These are phyloP conservation scores for Panicum virgatum DNA, from an alignment of 202 grass and related monocot genomes.

Conservation along the genomic window DNA sequence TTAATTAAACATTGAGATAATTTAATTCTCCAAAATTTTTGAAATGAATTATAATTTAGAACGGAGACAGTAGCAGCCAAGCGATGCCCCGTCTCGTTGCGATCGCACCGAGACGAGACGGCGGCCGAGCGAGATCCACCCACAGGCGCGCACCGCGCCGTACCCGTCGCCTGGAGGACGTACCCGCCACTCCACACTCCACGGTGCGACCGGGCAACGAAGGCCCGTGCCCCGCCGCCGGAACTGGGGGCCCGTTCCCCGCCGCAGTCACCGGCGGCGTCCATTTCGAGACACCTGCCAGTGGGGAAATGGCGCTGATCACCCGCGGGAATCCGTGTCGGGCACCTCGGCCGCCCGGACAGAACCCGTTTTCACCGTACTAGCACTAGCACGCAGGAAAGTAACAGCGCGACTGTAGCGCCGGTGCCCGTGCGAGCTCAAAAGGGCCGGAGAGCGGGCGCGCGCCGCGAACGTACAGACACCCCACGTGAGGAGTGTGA, in stretches of 20 bases:
- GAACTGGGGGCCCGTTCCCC: background rate
- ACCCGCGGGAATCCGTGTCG: background rate
- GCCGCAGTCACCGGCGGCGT: constrained; percentile 33
- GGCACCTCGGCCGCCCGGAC: background rate
- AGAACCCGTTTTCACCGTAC: background rate
- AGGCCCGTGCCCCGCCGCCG: background rate
- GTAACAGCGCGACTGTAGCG: background rate
- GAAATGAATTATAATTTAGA: too few species aligned
- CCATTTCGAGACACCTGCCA: background rate
- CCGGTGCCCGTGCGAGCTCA: constrained; percentile 16
- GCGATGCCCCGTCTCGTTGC: background rate
- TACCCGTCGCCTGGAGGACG: background rate
- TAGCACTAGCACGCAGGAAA: background rate
- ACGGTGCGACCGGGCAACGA: background rate
- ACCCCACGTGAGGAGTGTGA: constrained; percentile 32
- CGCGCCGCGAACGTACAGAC: background rate
- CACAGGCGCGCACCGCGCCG: background rate
- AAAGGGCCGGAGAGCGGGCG: constrained; percentile 15
- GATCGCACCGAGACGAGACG: background rate
- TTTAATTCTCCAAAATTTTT: too few species aligned
- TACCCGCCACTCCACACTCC: background rate
- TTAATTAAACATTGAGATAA: too few species aligned
- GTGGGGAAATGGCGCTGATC: background rate
- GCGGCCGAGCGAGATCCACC: background rate
- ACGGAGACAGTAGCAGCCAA: background rate